These are phyloP conservation scores for Meyerozyma athensensis DNA, from an alignment of 1,139 yeast species.

Conservation along the genomic window DNA sequence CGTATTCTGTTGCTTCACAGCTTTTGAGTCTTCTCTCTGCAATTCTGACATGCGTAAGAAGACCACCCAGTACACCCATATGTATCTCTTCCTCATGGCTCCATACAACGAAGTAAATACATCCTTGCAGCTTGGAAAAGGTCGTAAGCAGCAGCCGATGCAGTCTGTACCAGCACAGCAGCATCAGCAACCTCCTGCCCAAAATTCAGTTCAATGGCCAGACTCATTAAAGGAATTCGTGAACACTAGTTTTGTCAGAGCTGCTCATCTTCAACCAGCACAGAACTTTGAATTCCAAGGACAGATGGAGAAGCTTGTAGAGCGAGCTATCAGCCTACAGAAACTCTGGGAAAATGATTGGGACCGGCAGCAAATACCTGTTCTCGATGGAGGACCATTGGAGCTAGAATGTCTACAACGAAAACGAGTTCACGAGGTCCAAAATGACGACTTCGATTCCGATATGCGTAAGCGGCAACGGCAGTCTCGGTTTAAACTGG, in stretches of 20 bases:
- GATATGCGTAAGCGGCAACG: background rate
- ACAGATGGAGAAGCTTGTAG: conserved; percentile 45
- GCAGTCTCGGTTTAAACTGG: background rate
- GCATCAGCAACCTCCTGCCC: background rate
- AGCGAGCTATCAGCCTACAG: conserved; percentile 44
- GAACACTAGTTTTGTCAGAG: conserved; percentile 35
- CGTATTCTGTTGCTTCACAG: no score
- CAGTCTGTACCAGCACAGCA: background rate
- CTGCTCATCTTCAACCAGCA: conserved; percentile 11
- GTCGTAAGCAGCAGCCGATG: background rate
- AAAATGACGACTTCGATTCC: conserved; percentile 1
- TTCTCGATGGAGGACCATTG: conserved; percentile 28
- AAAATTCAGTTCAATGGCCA: conserved; percentile 37
- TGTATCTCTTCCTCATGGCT: background rate
- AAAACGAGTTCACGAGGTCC: background rate
- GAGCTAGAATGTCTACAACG: conserved; percentile 11
- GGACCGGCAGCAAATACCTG: conserved; percentile 52
- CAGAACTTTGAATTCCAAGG: conserved; percentile 25
- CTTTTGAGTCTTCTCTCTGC: no score
- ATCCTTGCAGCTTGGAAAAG: background rate
- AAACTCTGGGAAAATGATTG: conserved; percentile 56
- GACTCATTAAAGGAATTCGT: conserved; percentile 43
- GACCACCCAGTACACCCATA: no score
- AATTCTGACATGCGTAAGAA: no score
- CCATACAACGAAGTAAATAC: conserved; percentile 2